These are phyloP conservation scores for Polychaeton citri DNA, from an alignment of 2,329 filamentous ascomycete species.

Conservation along the genomic window DNA sequence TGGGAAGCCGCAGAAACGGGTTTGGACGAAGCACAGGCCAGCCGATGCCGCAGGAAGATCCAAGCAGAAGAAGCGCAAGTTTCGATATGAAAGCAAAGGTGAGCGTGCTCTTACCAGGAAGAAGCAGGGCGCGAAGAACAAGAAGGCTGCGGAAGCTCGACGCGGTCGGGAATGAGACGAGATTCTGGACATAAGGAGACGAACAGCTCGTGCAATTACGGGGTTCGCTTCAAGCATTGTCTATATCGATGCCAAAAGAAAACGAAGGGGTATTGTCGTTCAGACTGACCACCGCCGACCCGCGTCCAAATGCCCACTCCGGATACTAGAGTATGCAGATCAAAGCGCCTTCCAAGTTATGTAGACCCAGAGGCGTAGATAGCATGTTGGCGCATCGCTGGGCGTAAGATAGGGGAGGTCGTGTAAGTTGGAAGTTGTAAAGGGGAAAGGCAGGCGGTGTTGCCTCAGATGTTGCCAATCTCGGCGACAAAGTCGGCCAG, in stretches of 20 bases:
- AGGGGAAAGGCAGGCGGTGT: no score
- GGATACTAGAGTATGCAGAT: no score
- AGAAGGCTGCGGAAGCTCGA: constrained; percentile 49
- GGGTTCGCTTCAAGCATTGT: no score
- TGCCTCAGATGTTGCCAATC: constrained; percentile 87
- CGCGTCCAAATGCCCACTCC: no score
- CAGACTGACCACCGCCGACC: neutral
- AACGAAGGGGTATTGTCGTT: neutral
- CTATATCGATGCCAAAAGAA: neutral
- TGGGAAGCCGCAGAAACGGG: constrained; percentile 24
- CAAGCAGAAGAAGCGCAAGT: constrained; percentile 70
- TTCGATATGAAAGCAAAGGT: constrained; percentile 79
- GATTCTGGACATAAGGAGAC: no score
- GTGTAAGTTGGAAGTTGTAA: no score
- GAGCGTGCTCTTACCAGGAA: constrained; percentile 53
- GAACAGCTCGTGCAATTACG: neutral
- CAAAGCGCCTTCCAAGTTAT: no score
- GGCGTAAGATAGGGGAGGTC: no score
- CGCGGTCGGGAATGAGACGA: neutral
- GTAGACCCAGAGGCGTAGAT: no score
- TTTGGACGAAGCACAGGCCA: constrained; percentile 40
- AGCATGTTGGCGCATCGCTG: no score
- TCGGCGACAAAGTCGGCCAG: constrained; percentile 80
- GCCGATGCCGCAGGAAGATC: constrained; percentile 21
- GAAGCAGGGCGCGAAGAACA: constrained; percentile 57